These are phyloP conservation scores for Musa balbisiana DNA, from an alignment of 202 grass and related monocot genomes.

Conservation along the genomic window DNA sequence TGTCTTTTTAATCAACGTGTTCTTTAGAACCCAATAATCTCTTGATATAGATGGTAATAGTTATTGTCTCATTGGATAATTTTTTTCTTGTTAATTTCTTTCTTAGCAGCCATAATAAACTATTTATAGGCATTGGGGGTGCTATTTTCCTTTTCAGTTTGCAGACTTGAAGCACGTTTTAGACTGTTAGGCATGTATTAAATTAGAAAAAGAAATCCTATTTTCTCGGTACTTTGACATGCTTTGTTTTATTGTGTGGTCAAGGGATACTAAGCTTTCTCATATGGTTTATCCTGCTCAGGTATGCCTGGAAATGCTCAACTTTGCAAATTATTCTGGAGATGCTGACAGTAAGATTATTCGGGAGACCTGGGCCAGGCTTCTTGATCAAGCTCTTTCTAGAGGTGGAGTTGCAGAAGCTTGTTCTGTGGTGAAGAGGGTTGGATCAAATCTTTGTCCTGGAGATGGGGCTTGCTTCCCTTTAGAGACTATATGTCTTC, in stretches of 20 bases:
- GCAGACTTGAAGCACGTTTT: too few species aligned
- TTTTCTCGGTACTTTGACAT: not conserved
- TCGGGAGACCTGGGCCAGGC: constrained; percentile 77
- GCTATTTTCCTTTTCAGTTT: too few species aligned
- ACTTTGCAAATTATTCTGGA: constrained; percentile 92
- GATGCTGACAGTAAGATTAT: constrained; percentile 75
- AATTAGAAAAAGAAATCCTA: not conserved
- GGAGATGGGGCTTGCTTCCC: constrained; percentile 77
- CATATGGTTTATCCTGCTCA: constrained; percentile 26
- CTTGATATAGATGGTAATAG: too few species aligned
- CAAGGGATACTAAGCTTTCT: not conserved
- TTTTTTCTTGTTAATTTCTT: too few species aligned
- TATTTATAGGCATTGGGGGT: too few species aligned
- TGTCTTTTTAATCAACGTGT: too few species aligned
- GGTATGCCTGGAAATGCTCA: constrained; percentile 96
- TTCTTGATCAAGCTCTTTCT: constrained; percentile 78
- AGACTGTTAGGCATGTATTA: too few species aligned
- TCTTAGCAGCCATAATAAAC: too few species aligned
- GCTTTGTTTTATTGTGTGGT: not conserved
- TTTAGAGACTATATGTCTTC: constrained; percentile 82
- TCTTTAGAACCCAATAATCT: too few species aligned
- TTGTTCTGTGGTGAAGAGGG: constrained; percentile 82
- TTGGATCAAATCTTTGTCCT: constrained; percentile 81
- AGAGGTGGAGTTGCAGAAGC: constrained; percentile 79
- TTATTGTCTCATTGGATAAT: too few species aligned